phyloP scores from a whole-genome alignment of 495 filamentous ascomycete species.

The Collariella sp. region DNA sequence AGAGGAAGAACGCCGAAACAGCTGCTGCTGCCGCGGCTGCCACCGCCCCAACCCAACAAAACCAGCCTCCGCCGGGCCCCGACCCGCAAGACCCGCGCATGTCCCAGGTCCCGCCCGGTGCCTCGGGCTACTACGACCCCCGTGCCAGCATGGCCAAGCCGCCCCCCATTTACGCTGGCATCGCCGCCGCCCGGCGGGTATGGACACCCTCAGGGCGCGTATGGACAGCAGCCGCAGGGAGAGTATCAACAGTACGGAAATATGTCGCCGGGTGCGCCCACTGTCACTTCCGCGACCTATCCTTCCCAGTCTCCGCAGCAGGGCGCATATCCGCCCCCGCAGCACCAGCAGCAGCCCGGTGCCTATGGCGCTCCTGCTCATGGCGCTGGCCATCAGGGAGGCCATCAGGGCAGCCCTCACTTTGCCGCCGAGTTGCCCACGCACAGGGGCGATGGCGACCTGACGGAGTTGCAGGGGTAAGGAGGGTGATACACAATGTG shows the following conservation, averaged over 20 bases:
- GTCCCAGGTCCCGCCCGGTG: slow-evolving; percentile 9
- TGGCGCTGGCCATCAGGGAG: background rate
- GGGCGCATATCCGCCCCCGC: background rate
- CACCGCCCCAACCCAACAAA: background rate
- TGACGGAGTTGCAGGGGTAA: slow-evolving; percentile 5
- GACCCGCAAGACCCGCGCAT: slow-evolving; percentile 2
- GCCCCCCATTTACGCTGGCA: too few relatives aligned
- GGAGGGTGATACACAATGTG: background rate
- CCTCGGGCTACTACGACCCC: background rate
- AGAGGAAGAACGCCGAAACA: background rate
- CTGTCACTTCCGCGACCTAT: too few relatives aligned
- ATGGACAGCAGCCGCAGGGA: background rate
- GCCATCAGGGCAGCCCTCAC: too few relatives aligned
- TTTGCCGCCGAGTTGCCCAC: slow-evolving; percentile 16
- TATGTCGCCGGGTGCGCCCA: slow-evolving; percentile 2
- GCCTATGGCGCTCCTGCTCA: background rate
- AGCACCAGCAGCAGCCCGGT: background rate
- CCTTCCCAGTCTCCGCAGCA: too few relatives aligned
- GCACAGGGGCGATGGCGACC: slow-evolving; percentile 20
- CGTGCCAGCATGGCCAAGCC: slow-evolving; percentile 16
- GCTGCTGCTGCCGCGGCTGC: background rate
- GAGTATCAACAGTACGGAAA: background rate
- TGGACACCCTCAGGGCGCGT: slow-evolving; percentile 2
- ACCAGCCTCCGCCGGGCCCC: background rate
- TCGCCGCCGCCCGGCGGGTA: background rate